Evolutionary conservation across 306 rosid species (phyloP).

Genomic region (Ormosia semicastrata): DNA sequence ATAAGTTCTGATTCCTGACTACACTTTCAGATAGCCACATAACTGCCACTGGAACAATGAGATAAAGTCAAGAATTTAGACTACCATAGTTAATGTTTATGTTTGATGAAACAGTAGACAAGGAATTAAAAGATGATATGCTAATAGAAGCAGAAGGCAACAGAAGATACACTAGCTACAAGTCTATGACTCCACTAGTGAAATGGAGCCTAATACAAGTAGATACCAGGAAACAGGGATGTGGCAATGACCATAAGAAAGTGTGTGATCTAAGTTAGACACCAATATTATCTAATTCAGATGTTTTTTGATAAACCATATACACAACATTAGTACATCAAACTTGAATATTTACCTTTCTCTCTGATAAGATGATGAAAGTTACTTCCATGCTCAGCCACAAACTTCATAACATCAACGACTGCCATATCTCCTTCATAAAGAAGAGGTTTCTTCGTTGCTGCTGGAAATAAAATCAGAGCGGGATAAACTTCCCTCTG

Average conservation of each 20-base stretch:
- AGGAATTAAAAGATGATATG: not conserved
- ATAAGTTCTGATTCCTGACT: constrained; percentile 26
- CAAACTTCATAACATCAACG: constrained; percentile 64
- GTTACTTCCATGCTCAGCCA: constrained; percentile 72
- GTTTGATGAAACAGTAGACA: constrained; percentile 15
- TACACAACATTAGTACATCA: not conserved
- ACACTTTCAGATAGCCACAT: constrained; percentile 44
- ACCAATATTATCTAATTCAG: not conserved
- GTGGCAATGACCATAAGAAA: not conserved
- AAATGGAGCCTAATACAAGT: not conserved
- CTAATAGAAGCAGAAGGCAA: constrained; percentile 9
- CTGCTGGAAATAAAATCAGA: constrained; percentile 82
- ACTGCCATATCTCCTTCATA: constrained; percentile 81
- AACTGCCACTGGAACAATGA: constrained; percentile 48
- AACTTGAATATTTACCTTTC: constrained; percentile 52
- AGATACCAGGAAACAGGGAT: not conserved
- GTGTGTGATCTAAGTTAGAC: constrained; percentile 1
- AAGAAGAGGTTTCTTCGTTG: constrained; percentile 53
- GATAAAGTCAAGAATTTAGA: constrained; percentile 8
- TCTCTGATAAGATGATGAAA: constrained; percentile 54
- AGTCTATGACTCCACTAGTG: constrained; percentile 5
- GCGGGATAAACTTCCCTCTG: constrained; percentile 92
- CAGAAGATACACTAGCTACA: constrained; percentile 4
- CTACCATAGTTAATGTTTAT: not conserved
- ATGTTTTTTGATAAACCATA: constrained; percentile 4